A percentile compares a stretch with the other conserved stretches of the same genome.
phyloP scores from a whole-genome alignment of 106 monocot species.

The Dendrobium huoshanense region DNA sequence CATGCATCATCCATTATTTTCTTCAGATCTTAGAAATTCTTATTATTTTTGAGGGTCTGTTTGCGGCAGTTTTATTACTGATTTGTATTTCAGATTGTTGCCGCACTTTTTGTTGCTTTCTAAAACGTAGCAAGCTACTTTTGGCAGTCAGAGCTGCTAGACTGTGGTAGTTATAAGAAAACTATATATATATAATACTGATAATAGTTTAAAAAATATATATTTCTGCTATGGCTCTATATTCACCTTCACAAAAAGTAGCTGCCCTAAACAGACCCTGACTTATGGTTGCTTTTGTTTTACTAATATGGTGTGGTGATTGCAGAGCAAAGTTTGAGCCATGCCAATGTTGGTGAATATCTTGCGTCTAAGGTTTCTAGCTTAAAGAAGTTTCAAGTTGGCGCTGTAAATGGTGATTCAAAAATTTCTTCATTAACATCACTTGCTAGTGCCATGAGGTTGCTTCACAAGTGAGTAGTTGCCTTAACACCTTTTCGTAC shows the following conservation, averaged over 20 bases:
- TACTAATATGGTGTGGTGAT: slow-evolving; percentile 12
- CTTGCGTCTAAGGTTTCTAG: slow-evolving; percentile 58
- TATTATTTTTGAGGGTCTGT: slow-evolving; percentile 1
- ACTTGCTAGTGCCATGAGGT: slow-evolving; percentile 61
- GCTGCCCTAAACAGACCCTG: no score
- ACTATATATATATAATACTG: no score
- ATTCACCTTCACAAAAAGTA: no score
- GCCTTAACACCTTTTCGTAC: not conserved
- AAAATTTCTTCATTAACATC: slow-evolving; percentile 43
- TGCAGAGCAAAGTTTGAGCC: slow-evolving; percentile 71
- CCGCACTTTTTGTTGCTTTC: no score
- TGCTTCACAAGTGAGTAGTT: slow-evolving; percentile 51
- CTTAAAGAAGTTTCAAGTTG: slow-evolving; percentile 50
- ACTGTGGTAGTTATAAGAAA: no score
- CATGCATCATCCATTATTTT: not conserved
- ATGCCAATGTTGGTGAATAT: slow-evolving; percentile 73
- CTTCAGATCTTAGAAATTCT: slow-evolving; percentile 1
- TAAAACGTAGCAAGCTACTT: no score
- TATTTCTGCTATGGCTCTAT: no score
- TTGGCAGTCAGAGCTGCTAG: no score
- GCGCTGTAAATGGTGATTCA: slow-evolving; percentile 25
- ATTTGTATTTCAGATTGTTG: no score
- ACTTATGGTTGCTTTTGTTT: not conserved
- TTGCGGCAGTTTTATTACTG: no score
- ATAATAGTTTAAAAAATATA: no score